Conservation (phyloP, 2,329 filamentous ascomycete species). For the Aspergillus quadricinctus region DNA sequence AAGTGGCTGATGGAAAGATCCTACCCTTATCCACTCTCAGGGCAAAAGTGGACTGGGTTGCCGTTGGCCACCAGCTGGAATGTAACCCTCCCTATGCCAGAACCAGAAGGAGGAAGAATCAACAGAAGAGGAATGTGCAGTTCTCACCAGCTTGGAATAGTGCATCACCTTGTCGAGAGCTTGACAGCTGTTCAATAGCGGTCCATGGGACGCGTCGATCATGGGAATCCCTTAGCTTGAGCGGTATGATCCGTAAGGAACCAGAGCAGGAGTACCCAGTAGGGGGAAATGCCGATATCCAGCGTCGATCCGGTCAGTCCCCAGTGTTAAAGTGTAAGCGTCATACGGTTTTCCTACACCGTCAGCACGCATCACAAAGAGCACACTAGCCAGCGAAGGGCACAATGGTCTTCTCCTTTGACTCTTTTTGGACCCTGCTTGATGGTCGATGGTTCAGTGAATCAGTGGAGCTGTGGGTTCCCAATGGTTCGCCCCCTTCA, state of each 20-base stretch:
- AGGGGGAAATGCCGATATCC: slow-evolving; percentile 1
- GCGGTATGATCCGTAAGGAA: slow-evolving; percentile 7
- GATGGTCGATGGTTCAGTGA: slow-evolving; percentile 9
- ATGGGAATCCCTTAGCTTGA: background rate
- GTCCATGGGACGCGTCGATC: background rate
- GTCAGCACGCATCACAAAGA: slow-evolving; percentile 7
- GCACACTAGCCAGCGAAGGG: slow-evolving; percentile 6
- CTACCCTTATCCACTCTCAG: slow-evolving; percentile 15
- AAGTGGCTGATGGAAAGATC: slow-evolving; percentile 23
- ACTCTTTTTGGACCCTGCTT: slow-evolving; percentile 4
- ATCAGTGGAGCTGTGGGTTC: slow-evolving; percentile 10
- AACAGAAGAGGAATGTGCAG: slow-evolving; percentile 23
- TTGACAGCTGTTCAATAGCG: slow-evolving; percentile 1
- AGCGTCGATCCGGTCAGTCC: slow-evolving; percentile 1
- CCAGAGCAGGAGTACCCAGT: background rate
- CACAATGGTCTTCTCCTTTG: slow-evolving; percentile 6
- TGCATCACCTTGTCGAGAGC: slow-evolving; percentile 13
- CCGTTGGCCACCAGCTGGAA: slow-evolving; percentile 33
- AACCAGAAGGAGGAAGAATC: slow-evolving; percentile 24
- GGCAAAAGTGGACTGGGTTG: slow-evolving; percentile 14
- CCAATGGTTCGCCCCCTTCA: slow-evolving; percentile 8
- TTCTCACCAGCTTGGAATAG: slow-evolving; percentile 11
- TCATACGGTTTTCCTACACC: slow-evolving; percentile 25
- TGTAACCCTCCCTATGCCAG: slow-evolving; percentile 32
- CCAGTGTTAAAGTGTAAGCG: slow-evolving; percentile 27